phyloP scores from a whole-genome alignment of 2,329 filamentous ascomycete genomes.

The Fusarium nodosum region DNA sequence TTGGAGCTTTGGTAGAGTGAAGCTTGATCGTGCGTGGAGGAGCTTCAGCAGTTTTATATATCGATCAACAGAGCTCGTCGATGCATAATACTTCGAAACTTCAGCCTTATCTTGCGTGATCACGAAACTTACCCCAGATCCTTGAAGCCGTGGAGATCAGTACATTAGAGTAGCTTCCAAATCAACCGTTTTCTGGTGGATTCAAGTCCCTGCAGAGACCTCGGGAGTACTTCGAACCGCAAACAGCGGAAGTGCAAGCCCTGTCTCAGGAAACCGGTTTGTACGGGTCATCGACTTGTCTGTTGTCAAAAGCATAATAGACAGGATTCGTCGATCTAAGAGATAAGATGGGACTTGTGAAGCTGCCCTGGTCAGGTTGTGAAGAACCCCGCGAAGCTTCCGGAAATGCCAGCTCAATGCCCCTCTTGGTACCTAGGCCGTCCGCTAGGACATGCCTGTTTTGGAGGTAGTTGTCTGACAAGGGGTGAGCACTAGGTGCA shows the following conservation, averaged over 20 bases:
- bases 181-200: conserved; percentile 7
- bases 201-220: conserved; percentile 14
- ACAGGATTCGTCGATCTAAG: conserved; percentile 38
- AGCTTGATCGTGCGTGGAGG: conserved; percentile 7
- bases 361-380: conserved; percentile 12
- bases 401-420: conserved; percentile 23
- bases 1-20: conserved; percentile 23
- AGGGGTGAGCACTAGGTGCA: conserved; percentile 35
- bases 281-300: conserved; percentile 43
- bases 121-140: conserved; percentile 34
- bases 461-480: conserved; percentile 24
- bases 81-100: conserved; percentile 30
- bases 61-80: conserved; percentile 24
- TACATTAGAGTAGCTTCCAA: conserved; percentile 20
- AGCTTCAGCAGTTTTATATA: conserved; percentile 24
- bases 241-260: conserved; percentile 6
- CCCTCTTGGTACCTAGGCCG: conserved; percentile 17
- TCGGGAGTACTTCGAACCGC: conserved; percentile 19
- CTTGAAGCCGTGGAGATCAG: conserved; percentile 31
- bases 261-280: conserved; percentile 31
- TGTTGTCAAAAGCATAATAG: conserved; percentile 22
- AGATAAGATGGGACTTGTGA: conserved; percentile 38
- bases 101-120: conserved; percentile 45
- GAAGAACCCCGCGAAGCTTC: conserved; percentile 29
- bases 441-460: conserved; percentile 24